Conservation (phyloP, 139 green algal species). For the Eudorina sp. region DNA sequence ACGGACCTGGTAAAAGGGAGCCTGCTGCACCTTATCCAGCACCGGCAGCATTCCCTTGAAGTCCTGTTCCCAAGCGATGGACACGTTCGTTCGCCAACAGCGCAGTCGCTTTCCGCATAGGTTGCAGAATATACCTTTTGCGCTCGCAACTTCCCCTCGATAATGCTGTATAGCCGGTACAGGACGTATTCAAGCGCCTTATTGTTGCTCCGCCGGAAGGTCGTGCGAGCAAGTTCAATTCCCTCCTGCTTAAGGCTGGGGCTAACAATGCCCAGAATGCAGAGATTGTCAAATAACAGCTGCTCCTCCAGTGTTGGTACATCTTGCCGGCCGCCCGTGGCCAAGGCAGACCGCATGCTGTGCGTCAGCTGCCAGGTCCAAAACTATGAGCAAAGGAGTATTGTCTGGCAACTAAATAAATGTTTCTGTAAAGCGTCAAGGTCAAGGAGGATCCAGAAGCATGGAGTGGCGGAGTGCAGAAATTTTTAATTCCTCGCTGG, state of each 20-base stretch:
- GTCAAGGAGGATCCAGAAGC: no score
- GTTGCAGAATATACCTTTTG: conserved; percentile 41
- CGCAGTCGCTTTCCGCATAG: not conserved
- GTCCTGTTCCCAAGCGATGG: conserved; percentile 31
- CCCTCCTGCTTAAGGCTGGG: conserved; percentile 26
- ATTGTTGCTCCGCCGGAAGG: conserved; percentile 62
- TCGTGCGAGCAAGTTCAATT: conserved; percentile 46
- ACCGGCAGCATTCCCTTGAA: conserved; percentile 61
- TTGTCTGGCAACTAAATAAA: no score
- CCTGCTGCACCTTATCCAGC: conserved; percentile 57
- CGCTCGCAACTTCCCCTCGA: conserved; percentile 45
- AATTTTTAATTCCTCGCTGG: no score
- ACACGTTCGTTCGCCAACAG: not conserved
- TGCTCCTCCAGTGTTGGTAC: conserved; percentile 51
- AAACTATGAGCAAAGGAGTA: not conserved
- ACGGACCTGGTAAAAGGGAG: conserved; percentile 68
- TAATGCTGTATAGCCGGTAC: conserved; percentile 42
- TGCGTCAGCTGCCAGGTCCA: not conserved
- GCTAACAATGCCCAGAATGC: conserved; percentile 49
- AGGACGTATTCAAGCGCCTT: conserved; percentile 65
- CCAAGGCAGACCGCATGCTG: conserved; percentile 2
- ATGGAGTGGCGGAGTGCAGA: no score
- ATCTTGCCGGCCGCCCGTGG: not conserved
- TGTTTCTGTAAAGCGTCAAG: no score
- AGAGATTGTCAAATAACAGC: conserved; percentile 52